phyloP scores from a whole-genome alignment of 2,329 filamentous ascomycete genomes.

The Hypoxylon sp. region DNA sequence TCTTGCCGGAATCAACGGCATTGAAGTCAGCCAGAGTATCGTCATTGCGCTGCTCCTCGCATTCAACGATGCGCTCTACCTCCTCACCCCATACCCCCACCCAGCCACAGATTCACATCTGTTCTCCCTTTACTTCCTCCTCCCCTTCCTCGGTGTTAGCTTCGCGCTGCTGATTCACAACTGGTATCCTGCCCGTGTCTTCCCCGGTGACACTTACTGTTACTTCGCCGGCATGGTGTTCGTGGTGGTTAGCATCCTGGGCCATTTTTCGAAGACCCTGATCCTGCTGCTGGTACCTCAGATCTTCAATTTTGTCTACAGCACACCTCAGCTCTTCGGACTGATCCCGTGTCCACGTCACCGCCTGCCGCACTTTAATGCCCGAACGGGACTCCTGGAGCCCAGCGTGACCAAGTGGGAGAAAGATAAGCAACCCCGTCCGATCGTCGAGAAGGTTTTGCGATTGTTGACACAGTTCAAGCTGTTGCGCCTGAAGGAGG shows the following conservation, averaged over 20 bases:
- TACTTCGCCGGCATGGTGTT: constrained; percentile 99
- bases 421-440: constrained; percentile 74
- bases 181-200: constrained; percentile 94
- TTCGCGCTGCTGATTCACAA: constrained; percentile 89
- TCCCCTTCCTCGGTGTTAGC: constrained; percentile 95
- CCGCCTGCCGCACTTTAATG: constrained; percentile 89
- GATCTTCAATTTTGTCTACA: constrained; percentile 97
- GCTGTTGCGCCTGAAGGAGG: constrained; percentile 75
- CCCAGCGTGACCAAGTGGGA: constrained; percentile 84
- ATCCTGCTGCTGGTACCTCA: constrained; percentile 92
- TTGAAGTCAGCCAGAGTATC: constrained; percentile 94
- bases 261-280: constrained; percentile 98
- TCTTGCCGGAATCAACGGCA: constrained; percentile 98
- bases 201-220: constrained; percentile 98
- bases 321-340: constrained; percentile 89
- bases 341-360: constrained; percentile 93
- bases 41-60: constrained; percentile 87
- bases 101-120: constrained; percentile 95
- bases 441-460: constrained; percentile 71
- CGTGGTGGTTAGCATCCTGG: constrained; percentile 94
- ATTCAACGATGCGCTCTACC: constrained; percentile 89
- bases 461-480: constrained; percentile 76
- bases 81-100: constrained; percentile 85
- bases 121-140: constrained; percentile 93
- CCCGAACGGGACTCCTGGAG: constrained; percentile 85